Conservation (phyloP, 257 asterid species). For the Eustoma russellianum region DNA sequence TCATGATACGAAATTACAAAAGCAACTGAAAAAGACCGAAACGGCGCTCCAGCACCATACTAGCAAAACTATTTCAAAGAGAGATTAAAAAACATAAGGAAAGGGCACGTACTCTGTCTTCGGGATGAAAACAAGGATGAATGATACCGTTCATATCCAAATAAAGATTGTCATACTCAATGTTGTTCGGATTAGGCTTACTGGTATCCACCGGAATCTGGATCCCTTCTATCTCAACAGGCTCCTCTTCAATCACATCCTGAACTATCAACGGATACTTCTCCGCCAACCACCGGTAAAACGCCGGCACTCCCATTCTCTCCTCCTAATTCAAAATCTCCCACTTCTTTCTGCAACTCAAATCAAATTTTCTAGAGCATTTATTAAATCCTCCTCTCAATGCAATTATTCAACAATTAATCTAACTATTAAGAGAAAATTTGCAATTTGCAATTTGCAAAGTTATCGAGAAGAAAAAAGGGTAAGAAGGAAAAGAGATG, state of each 20-base stretch:
- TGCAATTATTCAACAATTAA: background rate
- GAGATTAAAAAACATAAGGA: background rate
- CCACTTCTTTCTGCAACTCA: background rate
- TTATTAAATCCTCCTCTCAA: background rate
- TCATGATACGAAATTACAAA: no score
- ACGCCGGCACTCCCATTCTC: conserved; percentile 95
- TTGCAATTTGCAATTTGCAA: background rate
- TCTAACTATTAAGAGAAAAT: background rate
- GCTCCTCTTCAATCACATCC: conserved; percentile 81
- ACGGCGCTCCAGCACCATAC: no score
- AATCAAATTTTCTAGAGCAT: background rate
- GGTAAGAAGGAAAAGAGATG: conserved; percentile 8
- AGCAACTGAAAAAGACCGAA: no score
- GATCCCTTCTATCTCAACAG: conserved; percentile 64
- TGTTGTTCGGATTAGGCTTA: conserved; percentile 71
- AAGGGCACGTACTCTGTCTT: conserved; percentile 60
- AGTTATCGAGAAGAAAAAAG: conserved; percentile 8
- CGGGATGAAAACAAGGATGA: conserved; percentile 97
- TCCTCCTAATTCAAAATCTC: conserved; percentile 1
- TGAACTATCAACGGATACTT: conserved; percentile 83
- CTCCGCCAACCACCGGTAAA: conserved; percentile 97
- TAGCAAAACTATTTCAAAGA: background rate
- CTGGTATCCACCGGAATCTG: conserved; percentile 88
- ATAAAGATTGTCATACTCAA: conserved; percentile 81
- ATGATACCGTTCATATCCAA: conserved; percentile 93